Conservation (phyloP, 208 protist species). For the Lotmaria passim region DNA sequence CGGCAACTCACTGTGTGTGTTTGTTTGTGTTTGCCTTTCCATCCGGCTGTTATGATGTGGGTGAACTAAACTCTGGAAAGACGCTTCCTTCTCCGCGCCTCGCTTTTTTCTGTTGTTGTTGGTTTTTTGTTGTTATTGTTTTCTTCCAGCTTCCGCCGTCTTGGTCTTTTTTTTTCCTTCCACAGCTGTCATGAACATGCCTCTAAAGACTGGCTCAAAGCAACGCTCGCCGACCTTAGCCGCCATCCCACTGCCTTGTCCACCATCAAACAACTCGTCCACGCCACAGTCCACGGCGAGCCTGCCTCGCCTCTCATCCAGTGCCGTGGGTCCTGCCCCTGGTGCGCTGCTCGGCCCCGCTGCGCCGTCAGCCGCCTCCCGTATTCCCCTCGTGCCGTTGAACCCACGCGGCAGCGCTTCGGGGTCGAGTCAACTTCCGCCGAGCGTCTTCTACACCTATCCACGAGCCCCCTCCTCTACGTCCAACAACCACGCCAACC, state of each 20-base stretch:
- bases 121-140: too few relatives aligned
- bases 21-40: too few relatives aligned
- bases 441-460: slow-evolving; percentile 12
- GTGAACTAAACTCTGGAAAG: too few relatives aligned
- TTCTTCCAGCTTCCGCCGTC: too few relatives aligned
- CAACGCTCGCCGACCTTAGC: background rate
- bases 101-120: too few relatives aligned
- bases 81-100: too few relatives aligned
- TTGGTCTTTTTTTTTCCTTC: too few relatives aligned
- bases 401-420: background rate
- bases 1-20: too few relatives aligned
- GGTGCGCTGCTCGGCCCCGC: background rate
- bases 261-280: background rate
- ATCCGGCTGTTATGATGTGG: too few relatives aligned
- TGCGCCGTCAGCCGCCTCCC: background rate
- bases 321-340: background rate
- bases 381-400: slow-evolving; percentile 1
- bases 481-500: background rate
- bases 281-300: background rate
- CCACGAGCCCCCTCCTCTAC: background rate
- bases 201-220: background rate
- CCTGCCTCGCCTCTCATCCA: slow-evolving; percentile 8
- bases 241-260: background rate
- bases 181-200: background rate
- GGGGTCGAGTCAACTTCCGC: background rate